Conservation (phyloP, 2,329 filamentous ascomycete species). For the Verticillium alfalfae region DNA sequence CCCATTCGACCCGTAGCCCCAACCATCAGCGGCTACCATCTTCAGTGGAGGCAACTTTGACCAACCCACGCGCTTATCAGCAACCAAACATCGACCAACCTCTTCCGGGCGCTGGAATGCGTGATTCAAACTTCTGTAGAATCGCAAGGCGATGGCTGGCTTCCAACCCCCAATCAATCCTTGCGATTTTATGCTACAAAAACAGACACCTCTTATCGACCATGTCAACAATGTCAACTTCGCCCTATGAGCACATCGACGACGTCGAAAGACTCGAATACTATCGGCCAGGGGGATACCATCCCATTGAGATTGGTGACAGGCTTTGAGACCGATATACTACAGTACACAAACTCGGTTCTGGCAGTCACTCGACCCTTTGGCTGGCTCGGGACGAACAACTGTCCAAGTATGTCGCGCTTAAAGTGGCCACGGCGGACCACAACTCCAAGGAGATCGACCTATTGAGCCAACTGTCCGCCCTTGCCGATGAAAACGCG, state of each 20-base stretch:
- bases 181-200: too few relatives aligned
- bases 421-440: conserved; percentile 25
- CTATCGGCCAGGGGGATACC: conserved; percentile 28
- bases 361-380: conserved; percentile 22
- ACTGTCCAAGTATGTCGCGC: conserved; percentile 18
- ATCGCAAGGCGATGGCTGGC: too few relatives aligned
- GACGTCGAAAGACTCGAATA: conserved; percentile 14
- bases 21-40: too few relatives aligned
- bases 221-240: neutral
- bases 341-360: conserved; percentile 21
- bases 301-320: conserved; percentile 29
- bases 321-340: conserved; percentile 20
- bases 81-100: too few relatives aligned
- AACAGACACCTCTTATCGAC: neutral
- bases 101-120: too few relatives aligned
- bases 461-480: conserved; percentile 9
- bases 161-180: too few relatives aligned
- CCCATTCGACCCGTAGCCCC: too few relatives aligned
- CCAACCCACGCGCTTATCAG: too few relatives aligned
- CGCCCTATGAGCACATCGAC: conserved; percentile 9
- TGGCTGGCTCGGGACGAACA: conserved; percentile 24
- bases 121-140: too few relatives aligned
- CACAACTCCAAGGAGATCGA: conserved; percentile 3
- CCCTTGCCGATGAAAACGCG: too few relatives aligned
- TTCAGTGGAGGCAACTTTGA: too few relatives aligned